These are phyloP conservation scores for Syzygium aqueum DNA, from an alignment of 345 rosid genomes.

Conservation along the genomic window DNA sequence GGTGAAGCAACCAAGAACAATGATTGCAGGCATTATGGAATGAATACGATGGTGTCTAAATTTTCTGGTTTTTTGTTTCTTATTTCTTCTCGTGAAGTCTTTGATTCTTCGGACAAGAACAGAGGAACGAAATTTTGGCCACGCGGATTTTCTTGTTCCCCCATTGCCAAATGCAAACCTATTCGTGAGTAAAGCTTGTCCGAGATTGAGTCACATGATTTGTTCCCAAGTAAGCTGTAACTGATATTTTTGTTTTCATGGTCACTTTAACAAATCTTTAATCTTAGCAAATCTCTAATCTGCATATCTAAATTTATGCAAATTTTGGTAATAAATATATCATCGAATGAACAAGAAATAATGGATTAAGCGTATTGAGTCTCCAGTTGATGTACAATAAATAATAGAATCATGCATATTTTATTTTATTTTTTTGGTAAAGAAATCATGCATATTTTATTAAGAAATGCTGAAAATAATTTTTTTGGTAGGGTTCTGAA, in stretches of 20 bases:
- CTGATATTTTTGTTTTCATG: background rate
- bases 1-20: slow-evolving; percentile 94
- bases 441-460: background rate
- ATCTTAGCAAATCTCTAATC: background rate
- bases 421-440: too few relatives aligned
- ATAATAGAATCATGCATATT: background rate
- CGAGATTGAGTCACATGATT: background rate
- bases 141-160: background rate
- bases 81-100: background rate
- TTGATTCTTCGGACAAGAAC: background rate
- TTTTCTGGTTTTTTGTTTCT: background rate
- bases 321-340: background rate
- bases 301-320: background rate
- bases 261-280: background rate
- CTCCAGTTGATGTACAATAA: background rate
- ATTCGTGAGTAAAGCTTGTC: background rate
- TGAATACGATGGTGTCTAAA: slow-evolving; percentile 44
- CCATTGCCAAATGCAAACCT: background rate
- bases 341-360: background rate
- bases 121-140: background rate
- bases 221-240: background rate
- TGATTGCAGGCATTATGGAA: slow-evolving; percentile 89
- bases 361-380: background rate
- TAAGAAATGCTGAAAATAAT: background rate
- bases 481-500: background rate